Evolutionary conservation across 2,329 filamentous ascomycete species (phyloP).

Genomic region (Aspergillus pseudoterreus): DNA sequence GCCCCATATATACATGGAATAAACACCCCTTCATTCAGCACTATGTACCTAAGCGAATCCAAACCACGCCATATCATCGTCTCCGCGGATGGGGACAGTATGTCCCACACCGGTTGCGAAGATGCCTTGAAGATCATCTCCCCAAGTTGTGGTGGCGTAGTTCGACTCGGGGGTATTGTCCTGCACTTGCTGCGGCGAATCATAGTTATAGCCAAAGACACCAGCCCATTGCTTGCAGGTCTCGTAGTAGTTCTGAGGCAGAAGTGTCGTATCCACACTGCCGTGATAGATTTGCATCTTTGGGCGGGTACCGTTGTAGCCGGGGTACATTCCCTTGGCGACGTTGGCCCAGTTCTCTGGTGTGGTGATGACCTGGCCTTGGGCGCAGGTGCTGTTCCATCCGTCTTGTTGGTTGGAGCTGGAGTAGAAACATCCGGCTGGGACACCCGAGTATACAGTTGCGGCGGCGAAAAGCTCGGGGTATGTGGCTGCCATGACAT

Average conservation of each 20-base stretch:
- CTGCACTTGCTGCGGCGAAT: slow-evolving; percentile 11
- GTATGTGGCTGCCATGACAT: slow-evolving; percentile 20
- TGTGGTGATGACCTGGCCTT: slow-evolving; percentile 16
- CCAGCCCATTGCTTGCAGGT: slow-evolving; percentile 56
- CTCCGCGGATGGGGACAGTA: slow-evolving; percentile 17
- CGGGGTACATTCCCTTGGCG: slow-evolving; percentile 20
- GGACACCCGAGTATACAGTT: slow-evolving; percentile 16
- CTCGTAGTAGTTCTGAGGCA: slow-evolving; percentile 55
- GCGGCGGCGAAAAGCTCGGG: slow-evolving; percentile 21
- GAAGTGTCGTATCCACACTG: slow-evolving; percentile 48
- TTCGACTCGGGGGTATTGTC: slow-evolving; percentile 13
- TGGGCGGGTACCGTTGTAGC: slow-evolving; percentile 47
- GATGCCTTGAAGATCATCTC: slow-evolving; percentile 19
- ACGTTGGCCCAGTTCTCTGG: slow-evolving; percentile 19
- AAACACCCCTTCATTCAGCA: no score
- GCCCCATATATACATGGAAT: no score
- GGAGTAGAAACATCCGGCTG: slow-evolving; percentile 21
- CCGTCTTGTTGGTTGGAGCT: slow-evolving; percentile 11
- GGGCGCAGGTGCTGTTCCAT: slow-evolving; percentile 23
- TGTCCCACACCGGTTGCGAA: slow-evolving; percentile 20
- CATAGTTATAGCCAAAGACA: slow-evolving; percentile 41
- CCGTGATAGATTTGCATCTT: slow-evolving; percentile 59
- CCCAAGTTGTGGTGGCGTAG: slow-evolving; percentile 22
- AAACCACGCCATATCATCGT: slow-evolving; percentile 23
- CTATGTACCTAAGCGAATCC: slow-evolving; percentile 12